Evolutionary conservation across 2,329 filamentous ascomycete genomes (phyloP).

Genomic region (Penicillium sp.): DNA sequence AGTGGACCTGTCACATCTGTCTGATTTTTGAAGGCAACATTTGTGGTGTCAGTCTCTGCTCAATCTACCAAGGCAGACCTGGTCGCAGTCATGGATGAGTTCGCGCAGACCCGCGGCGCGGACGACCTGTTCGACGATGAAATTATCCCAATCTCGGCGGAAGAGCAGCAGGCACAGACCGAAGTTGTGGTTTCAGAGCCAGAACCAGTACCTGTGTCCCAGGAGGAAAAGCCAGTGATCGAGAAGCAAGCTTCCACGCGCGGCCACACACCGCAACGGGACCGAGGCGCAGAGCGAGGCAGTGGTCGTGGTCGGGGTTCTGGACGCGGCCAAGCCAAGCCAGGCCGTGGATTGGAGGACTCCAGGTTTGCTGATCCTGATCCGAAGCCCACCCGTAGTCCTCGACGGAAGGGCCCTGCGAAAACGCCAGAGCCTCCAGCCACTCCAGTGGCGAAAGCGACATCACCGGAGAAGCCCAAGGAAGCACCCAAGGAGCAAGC

Average conservation of each 20-base stretch:
- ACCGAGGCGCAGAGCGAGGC: conserved; percentile 29
- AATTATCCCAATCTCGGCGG: conserved; percentile 42
- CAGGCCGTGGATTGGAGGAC: conserved; percentile 5
- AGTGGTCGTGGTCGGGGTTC: conserved; percentile 31
- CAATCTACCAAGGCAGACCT: background rate
- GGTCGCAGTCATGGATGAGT: conserved; percentile 41
- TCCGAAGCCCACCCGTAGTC: conserved; percentile 15
- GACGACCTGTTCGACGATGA: conserved; percentile 50
- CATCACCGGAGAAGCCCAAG: conserved; percentile 5
- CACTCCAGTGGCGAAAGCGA: conserved; percentile 7
- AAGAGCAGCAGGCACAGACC: conserved; percentile 28
- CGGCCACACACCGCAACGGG: conserved; percentile 24
- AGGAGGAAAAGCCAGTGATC: conserved; percentile 11
- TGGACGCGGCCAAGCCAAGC: conserved; percentile 22
- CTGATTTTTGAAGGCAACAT: background rate
- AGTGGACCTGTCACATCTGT: background rate
- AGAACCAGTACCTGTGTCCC: conserved; percentile 8
- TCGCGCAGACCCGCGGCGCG: conserved; percentile 47
- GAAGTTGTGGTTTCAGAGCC: conserved; percentile 17
- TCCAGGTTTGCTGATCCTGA: conserved; percentile 11
- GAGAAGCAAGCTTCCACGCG: conserved; percentile 20
- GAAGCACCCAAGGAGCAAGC: conserved; percentile 11
- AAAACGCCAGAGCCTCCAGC: conserved; percentile 14
- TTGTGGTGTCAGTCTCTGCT: background rate
- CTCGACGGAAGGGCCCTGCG: conserved; percentile 14